These are phyloP conservation scores for Gracilariopsis chorda DNA, from an alignment of 23 red algal species.

Conservation along the genomic window DNA sequence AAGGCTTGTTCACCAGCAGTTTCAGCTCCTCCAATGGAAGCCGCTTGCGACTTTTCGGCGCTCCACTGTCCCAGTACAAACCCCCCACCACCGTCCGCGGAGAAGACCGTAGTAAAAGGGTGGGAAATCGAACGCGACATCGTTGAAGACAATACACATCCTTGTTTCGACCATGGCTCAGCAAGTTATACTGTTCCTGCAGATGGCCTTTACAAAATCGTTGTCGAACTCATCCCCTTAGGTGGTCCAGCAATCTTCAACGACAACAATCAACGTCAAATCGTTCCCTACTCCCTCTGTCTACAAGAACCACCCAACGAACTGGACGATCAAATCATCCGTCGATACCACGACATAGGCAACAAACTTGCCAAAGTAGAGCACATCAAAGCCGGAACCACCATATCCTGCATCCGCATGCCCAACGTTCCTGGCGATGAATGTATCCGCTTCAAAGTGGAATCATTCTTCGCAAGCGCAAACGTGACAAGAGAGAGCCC, in stretches of 20 bases:
- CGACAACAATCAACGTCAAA: background rate
- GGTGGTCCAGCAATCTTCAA: background rate
- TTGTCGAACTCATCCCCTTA: slow-evolving; percentile 50
- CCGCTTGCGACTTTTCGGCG: slow-evolving; percentile 35
- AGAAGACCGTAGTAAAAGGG: background rate
- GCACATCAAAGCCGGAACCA: slow-evolving; percentile 41
- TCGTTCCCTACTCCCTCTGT: slow-evolving; percentile 31
- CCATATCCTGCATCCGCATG: slow-evolving; percentile 42
- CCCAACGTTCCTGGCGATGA: slow-evolving; percentile 22
- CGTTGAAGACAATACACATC: slow-evolving; percentile 12
- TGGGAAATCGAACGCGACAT: slow-evolving; percentile 19
- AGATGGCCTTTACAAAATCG: slow-evolving; percentile 41
- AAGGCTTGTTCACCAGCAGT: too few species aligned
- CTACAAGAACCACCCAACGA: slow-evolving; percentile 31
- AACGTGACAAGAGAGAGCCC: slow-evolving; percentile 16
- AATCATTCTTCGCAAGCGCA: slow-evolving; percentile 52
- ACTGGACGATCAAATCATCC: slow-evolving; percentile 16
- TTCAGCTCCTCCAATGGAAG: background rate
- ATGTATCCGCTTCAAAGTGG: slow-evolving; percentile 38
- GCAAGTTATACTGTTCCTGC: slow-evolving; percentile 18
- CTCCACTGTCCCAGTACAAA: slow-evolving; percentile 17
- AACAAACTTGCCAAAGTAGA: slow-evolving; percentile 29
- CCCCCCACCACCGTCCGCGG: background rate
- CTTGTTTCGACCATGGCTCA: background rate
- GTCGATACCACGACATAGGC: slow-evolving; percentile 37